A percentile compares a stretch with the other conserved stretches of the same genome.
These are phyloP conservation scores for Termitomyces eurrhizus DNA, from an alignment of 768 basidiomycete genomes.

Conservation along the genomic window DNA sequence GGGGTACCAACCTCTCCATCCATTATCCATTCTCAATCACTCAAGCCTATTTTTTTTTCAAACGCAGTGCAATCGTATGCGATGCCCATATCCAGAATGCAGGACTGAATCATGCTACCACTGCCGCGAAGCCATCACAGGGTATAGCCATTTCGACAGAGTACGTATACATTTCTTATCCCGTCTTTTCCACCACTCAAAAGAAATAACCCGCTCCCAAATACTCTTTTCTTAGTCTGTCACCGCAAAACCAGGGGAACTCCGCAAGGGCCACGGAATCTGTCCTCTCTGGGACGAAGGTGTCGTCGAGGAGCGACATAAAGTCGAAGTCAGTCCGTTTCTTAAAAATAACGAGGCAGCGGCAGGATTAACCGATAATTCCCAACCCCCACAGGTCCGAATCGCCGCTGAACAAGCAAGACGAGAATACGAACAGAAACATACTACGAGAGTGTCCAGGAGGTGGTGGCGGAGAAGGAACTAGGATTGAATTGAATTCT, in stretches of 20 bases:
- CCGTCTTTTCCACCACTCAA: conserved; percentile 11
- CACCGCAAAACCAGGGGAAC: background rate
- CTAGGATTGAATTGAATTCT: background rate
- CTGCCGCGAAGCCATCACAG: conserved; percentile 67
- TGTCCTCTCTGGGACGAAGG: conserved; percentile 63
- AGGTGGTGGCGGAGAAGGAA: background rate
- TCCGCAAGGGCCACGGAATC: conserved; percentile 24
- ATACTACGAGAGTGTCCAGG: conserved; percentile 5
- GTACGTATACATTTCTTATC: conserved; percentile 26
- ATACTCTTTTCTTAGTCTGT: background rate
- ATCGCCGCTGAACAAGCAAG: conserved; percentile 62
- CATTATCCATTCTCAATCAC: background rate
- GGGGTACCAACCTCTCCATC: conserved; percentile 48
- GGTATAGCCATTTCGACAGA: conserved; percentile 74
- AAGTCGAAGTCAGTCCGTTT: conserved; percentile 49
- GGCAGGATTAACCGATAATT: background rate
- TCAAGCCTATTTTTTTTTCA: background rate
- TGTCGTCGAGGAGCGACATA: conserved; percentile 60
- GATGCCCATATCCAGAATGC: conserved; percentile 59
- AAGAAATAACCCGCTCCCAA: conserved; percentile 12
- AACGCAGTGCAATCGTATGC: conserved; percentile 88
- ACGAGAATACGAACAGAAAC: conserved; percentile 43
- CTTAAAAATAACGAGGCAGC: background rate
- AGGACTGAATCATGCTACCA: conserved; percentile 76
- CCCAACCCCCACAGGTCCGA: conserved; percentile 40